Evolutionary conservation across 495 filamentous ascomycete genomes (phyloP).

Genomic region (Aspergillus incahuasiensis): DNA sequence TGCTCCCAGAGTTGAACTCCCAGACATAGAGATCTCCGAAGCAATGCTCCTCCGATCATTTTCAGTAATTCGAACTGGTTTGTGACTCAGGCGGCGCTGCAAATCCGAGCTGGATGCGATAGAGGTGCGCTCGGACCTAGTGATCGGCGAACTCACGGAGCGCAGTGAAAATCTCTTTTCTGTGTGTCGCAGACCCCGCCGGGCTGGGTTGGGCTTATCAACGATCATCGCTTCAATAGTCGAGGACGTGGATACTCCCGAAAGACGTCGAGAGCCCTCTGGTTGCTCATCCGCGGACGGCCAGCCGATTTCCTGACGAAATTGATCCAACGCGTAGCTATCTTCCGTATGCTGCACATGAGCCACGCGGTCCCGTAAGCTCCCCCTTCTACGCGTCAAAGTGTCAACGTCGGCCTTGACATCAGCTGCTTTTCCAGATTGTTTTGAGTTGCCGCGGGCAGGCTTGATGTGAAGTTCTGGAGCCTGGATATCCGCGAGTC

Average conservation of each 20-base stretch:
- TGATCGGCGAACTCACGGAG: conserved; percentile 46
- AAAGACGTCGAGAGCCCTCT: conserved; percentile 45
- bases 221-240: conserved; percentile 71
- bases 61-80: conserved; percentile 43
- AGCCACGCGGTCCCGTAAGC: conserved; percentile 32
- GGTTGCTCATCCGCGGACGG: conserved; percentile 28
- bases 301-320: conserved; percentile 42
- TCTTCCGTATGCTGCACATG: conserved; percentile 20
- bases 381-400: conserved; percentile 30
- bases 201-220: conserved; percentile 49
- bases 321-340: conserved; percentile 34
- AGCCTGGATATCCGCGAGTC: not conserved
- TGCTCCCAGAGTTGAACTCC: conserved; percentile 43
- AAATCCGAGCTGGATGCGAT: conserved; percentile 36
- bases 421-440: conserved; percentile 9
- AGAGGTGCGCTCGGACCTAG: conserved; percentile 41
- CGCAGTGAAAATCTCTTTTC: conserved; percentile 59
- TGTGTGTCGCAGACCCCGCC: conserved; percentile 59
- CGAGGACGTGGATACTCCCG: conserved; percentile 60
- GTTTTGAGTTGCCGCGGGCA: conserved; percentile 1
- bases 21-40: conserved; percentile 54
- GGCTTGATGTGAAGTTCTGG: not conserved
- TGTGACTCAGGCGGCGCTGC: conserved; percentile 46
- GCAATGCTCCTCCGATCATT: conserved; percentile 51
- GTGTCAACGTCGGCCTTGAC: conserved; percentile 22